Percentiles rank a stretch among this genome's conserved stretches.
Evolutionary conservation across 2,329 filamentous ascomycete species (phyloP).

Genomic region (Didymella glomerata): DNA sequence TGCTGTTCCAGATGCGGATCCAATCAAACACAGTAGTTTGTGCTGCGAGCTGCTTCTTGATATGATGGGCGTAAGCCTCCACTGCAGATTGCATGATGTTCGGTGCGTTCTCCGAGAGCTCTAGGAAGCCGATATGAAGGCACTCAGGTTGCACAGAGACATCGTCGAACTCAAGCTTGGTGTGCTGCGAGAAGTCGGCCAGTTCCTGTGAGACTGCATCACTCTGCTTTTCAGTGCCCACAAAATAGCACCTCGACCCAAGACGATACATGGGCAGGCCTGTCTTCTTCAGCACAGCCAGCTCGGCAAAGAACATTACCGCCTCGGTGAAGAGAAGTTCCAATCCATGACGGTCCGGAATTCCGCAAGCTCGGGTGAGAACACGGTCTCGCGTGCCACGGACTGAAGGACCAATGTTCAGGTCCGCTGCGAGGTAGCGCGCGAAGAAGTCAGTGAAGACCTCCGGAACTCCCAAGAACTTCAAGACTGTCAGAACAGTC

Average conservation of each 20-base stretch:
- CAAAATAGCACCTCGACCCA: slow-evolving; percentile 34
- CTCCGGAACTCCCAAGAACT: slow-evolving; percentile 66
- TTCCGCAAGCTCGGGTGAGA: slow-evolving; percentile 29
- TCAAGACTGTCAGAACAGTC: slow-evolving; percentile 64
- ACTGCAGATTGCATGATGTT: slow-evolving; percentile 29
- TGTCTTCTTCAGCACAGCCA: slow-evolving; percentile 31
- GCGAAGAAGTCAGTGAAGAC: slow-evolving; percentile 67
- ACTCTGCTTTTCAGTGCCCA: slow-evolving; percentile 31
- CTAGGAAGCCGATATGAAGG: slow-evolving; percentile 27
- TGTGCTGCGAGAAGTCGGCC: slow-evolving; percentile 25
- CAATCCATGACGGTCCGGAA: slow-evolving; percentile 34
- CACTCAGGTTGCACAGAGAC: background rate
- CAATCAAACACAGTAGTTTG: slow-evolving; percentile 37
- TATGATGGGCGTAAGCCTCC: slow-evolving; percentile 24
- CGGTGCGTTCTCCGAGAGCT: slow-evolving; percentile 1
- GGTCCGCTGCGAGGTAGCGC: slow-evolving; percentile 53
- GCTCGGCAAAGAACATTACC: slow-evolving; percentile 41
- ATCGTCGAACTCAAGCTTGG: slow-evolving; percentile 26
- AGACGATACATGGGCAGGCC: slow-evolving; percentile 35
- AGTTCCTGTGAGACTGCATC: slow-evolving; percentile 16
- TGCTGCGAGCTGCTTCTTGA: slow-evolving; percentile 34
- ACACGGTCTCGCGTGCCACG: slow-evolving; percentile 32
- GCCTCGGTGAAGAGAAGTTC: slow-evolving; percentile 40
- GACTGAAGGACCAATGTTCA: slow-evolving; percentile 37
- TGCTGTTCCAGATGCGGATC: slow-evolving; percentile 42